Conservation (phyloP, 129 eudicot species). For the Sambucus nigra region DNA sequence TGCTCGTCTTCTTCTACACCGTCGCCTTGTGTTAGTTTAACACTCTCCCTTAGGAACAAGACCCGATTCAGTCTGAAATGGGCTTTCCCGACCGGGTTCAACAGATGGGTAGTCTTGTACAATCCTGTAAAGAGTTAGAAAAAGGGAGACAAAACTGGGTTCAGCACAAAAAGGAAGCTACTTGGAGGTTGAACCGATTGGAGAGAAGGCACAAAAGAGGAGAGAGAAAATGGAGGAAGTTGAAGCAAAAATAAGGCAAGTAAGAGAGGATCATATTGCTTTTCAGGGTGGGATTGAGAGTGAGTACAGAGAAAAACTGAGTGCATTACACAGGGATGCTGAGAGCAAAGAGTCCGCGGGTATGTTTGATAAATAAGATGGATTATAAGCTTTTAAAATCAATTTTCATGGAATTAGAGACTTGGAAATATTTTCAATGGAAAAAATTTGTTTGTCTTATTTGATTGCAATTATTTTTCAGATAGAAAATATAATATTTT, state of each 20-base stretch:
- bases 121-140: conserved; percentile 50
- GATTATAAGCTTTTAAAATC: too few species aligned
- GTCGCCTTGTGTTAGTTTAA: conserved; percentile 50
- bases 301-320: conserved; percentile 45
- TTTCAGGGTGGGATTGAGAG: conserved; percentile 38
- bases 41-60: conserved; percentile 44
- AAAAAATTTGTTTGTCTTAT: too few species aligned
- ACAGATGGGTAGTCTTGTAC: conserved; percentile 37
- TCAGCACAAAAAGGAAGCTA: conserved; percentile 54
- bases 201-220: conserved; percentile 48
- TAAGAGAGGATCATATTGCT: conserved; percentile 50
- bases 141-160: conserved; percentile 55
- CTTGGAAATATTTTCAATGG: too few species aligned
- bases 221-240: conserved; percentile 54
- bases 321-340: conserved; percentile 50
- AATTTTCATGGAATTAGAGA: too few species aligned
- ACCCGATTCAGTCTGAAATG: conserved; percentile 40
- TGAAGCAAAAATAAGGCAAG: conserved; percentile 38
- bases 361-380: too few species aligned
- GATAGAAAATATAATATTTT: too few species aligned
- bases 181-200: conserved; percentile 60
- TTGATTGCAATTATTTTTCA: too few species aligned
- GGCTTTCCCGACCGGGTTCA: conserved; percentile 24
- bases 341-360: conserved; percentile 46
- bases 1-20: conserved; percentile 22